These are phyloP conservation scores for Solanum neorickii DNA, from an alignment of 257 asterid species.

Conservation along the genomic window DNA sequence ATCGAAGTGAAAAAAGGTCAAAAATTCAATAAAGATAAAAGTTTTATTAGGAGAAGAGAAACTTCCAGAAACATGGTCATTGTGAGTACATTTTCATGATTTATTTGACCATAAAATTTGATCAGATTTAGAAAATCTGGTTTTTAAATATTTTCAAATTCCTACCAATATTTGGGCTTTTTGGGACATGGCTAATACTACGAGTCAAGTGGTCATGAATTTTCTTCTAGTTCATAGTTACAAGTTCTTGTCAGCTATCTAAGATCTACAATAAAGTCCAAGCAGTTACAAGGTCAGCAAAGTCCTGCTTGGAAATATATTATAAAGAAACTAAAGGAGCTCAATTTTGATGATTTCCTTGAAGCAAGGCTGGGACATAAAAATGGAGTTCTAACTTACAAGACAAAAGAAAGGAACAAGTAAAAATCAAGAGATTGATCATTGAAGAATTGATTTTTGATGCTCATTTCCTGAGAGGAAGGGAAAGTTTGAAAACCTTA, in stretches of 20 bases:
- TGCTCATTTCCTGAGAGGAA: neutral
- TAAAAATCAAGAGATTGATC: neutral
- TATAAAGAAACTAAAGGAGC: neutral
- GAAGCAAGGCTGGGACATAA: neutral
- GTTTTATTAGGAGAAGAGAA: neutral
- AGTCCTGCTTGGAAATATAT: neutral
- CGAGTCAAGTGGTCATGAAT: neutral
- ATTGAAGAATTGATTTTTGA: neutral
- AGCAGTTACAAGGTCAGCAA: neutral
- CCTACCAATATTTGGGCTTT: neutral
- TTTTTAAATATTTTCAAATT: neutral
- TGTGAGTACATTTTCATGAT: neutral
- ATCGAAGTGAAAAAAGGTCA: neutral
- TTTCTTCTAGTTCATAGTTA: neutral
- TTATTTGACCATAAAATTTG: neutral
- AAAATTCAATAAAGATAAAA: neutral
- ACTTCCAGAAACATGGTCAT: neutral
- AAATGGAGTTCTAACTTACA: neutral
- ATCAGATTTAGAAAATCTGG: neutral
- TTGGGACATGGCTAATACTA: neutral
- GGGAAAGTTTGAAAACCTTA: slow-evolving; percentile 27
- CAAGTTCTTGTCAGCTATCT: neutral
- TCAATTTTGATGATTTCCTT: neutral
- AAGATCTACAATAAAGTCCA: neutral
- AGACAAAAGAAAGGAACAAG: neutral